A percentile compares a stretch with the other conserved stretches of the same genome.
Conservation (phyloP, 2,329 filamentous ascomycete genomes). For the Epichloe baconii region DNA sequence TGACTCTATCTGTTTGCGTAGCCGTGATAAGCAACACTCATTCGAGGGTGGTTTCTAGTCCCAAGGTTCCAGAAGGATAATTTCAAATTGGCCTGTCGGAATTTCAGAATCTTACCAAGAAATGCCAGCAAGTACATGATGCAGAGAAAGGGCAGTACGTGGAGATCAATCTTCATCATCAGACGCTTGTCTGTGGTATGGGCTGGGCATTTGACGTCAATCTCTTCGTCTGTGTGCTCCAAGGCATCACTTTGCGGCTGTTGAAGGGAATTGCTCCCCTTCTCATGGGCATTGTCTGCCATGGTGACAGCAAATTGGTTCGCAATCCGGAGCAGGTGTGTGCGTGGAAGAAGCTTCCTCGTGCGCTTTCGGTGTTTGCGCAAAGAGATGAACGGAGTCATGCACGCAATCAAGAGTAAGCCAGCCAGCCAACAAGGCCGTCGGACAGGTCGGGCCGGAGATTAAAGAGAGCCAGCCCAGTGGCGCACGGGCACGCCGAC, state of each 20-base stretch:
- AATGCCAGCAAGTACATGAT: constrained; percentile 61
- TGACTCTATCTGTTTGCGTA: constrained; percentile 44
- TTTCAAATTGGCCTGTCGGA: no score
- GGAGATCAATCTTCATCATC: constrained; percentile 56
- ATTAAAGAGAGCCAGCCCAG: no score
- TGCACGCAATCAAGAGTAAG: background rate
- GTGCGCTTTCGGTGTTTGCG: background rate
- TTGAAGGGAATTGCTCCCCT: constrained; percentile 9
- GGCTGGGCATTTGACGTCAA: constrained; percentile 27
- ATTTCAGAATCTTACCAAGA: constrained; percentile 28
- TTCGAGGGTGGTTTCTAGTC: no score
- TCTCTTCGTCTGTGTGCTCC: background rate
- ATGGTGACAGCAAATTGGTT: constrained; percentile 5
- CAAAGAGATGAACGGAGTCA: background rate
- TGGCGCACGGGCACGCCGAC: no score
- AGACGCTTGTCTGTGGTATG: constrained; percentile 51
- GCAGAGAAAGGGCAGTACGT: constrained; percentile 59
- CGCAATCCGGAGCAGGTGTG: background rate
- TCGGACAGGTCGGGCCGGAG: no score
- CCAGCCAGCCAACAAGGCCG: no score
- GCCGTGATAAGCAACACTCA: no score
- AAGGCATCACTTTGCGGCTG: constrained; percentile 4
- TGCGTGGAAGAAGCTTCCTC: background rate
- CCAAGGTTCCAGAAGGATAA: no score
- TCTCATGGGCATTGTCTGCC: constrained; percentile 9